Conservation (phyloP, 768 basidiomycete genomes). For the Pholiota microspora region DNA sequence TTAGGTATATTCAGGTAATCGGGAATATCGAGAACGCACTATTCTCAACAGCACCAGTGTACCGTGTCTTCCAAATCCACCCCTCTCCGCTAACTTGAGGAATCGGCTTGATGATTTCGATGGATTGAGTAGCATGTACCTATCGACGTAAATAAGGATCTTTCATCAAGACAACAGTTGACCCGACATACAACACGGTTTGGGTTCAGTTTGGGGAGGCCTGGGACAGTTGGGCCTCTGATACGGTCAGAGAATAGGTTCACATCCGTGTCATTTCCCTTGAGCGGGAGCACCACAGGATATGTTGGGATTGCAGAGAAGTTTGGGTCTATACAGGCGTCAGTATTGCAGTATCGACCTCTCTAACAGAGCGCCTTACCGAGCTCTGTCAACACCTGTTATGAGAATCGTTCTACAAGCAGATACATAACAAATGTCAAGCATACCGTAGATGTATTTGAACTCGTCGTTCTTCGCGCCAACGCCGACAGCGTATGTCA, state of each 20-base stretch:
- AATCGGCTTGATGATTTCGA: constrained; percentile 77
- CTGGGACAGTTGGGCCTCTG: constrained; percentile 47
- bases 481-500: constrained; percentile 77
- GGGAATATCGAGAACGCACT: constrained; percentile 43
- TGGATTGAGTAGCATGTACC: constrained; percentile 80
- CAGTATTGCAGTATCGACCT: background rate
- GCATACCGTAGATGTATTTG: constrained; percentile 67
- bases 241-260: constrained; percentile 61
- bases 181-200: constrained; percentile 57
- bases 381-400: constrained; percentile 40
- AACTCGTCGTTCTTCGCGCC: constrained; percentile 78
- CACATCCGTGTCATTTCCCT: constrained; percentile 67
- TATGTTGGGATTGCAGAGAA: constrained; percentile 84
- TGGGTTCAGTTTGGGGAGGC: constrained; percentile 69
- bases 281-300: constrained; percentile 75
- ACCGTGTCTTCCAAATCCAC: constrained; percentile 69
- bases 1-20: background rate
- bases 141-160: constrained; percentile 22
- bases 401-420: background rate
- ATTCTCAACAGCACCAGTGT: constrained; percentile 77
- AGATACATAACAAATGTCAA: background rate
- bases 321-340: constrained; percentile 26
- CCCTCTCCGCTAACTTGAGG: constrained; percentile 74
- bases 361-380: constrained; percentile 30
- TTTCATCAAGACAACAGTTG: background rate